phyloP scores from a whole-genome alignment of 306 rosid genomes.

The Erythrophleum fordii region DNA sequence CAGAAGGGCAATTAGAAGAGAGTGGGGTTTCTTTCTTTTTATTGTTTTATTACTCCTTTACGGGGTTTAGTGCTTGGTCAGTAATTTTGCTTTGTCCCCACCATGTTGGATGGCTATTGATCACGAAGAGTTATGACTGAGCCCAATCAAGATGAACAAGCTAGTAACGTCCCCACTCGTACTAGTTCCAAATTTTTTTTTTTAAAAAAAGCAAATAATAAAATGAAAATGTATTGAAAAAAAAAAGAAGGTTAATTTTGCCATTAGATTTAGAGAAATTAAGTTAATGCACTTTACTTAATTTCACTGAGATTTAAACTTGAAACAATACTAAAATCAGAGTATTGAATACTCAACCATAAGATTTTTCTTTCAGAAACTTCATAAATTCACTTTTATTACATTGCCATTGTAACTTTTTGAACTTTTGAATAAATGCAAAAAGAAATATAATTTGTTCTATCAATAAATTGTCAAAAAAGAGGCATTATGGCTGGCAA shows the following conservation, averaged over 20 bases:
- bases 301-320: no score
- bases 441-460: no score
- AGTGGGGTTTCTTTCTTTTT: no score
- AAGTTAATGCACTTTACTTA: no score
- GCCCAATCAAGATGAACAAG: not conserved
- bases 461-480: no score
- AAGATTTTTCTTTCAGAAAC: not conserved
- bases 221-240: no score
- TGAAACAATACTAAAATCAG: no score
- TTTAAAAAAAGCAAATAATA: not conserved
- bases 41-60: not conserved
- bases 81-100: constrained; percentile 44
- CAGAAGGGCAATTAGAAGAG: no score
- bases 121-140: constrained; percentile 7
- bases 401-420: not conserved
- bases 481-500: no score
- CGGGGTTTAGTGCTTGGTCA: constrained; percentile 47
- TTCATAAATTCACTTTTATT: not conserved
- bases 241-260: no score
- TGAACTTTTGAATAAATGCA: no score
- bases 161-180: not conserved
- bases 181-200: not conserved
- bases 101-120: constrained; percentile 40
- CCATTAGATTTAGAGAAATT: no score
- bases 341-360: not conserved